Conservation (phyloP, 768 basidiomycete species). For the Asterophora parasitica region DNA sequence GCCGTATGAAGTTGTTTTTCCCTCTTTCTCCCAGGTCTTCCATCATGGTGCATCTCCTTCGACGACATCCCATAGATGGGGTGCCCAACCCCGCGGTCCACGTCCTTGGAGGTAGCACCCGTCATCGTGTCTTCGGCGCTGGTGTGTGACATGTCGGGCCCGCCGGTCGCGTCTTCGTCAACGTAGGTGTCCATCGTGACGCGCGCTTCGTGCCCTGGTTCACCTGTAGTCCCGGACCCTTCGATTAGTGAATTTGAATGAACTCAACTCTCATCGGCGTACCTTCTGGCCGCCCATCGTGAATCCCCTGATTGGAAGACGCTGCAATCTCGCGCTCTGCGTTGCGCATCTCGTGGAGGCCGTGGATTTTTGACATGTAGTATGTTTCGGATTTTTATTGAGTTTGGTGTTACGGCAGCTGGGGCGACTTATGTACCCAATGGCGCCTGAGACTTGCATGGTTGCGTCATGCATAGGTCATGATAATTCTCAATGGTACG, state of each 20-base stretch:
- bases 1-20: background rate
- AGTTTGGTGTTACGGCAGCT: too few species aligned
- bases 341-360: too few species aligned
- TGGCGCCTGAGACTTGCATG: too few species aligned
- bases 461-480: too few species aligned
- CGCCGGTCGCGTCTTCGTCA: background rate
- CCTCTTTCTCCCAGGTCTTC: background rate
- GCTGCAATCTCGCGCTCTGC: too few species aligned
- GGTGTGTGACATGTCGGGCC: background rate
- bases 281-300: background rate
- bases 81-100: background rate
- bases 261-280: background rate
- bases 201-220: background rate
- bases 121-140: background rate
- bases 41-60: constrained; percentile 1
- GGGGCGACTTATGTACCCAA: too few species aligned
- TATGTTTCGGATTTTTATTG: background rate
- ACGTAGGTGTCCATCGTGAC: background rate
- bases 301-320: background rate
- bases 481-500: too few species aligned
- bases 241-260: too few species aligned
- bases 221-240: background rate
- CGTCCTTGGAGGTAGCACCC: constrained; percentile 1
- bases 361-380: too few species aligned
- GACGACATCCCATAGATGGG: background rate